Percentiles rank a stretch among this genome's conserved stretches.
phyloP scores from a whole-genome alignment of 257 asterid genomes.

The Plantago elongata region DNA sequence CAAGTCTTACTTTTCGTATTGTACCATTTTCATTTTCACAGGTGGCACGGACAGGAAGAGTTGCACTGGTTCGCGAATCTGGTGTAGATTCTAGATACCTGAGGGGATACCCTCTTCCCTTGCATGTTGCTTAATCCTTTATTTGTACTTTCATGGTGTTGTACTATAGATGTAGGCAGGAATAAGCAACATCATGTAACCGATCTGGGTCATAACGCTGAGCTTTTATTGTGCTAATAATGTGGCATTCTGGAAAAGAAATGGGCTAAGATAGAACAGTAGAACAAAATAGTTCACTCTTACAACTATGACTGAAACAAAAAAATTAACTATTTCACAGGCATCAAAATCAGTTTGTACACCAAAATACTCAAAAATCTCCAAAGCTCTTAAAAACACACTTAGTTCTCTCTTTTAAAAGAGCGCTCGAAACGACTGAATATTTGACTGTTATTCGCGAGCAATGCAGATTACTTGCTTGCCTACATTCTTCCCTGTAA shows the following conservation, averaged over 20 bases:
- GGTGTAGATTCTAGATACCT: slow-evolving; percentile 80
- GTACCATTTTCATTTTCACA: slow-evolving; percentile 15
- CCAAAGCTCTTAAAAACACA: not conserved
- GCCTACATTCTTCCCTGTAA: slow-evolving; percentile 56
- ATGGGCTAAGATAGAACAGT: too few relatives aligned
- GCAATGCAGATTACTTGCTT: slow-evolving; percentile 54
- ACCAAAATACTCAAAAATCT: too few relatives aligned
- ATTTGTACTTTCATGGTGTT: not conserved
- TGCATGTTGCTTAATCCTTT: slow-evolving; percentile 18
- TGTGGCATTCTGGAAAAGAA: too few relatives aligned
- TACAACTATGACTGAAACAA: too few relatives aligned
- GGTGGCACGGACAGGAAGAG: slow-evolving; percentile 93
- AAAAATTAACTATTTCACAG: too few relatives aligned
- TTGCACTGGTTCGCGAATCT: slow-evolving; percentile 71
- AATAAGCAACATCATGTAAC: too few relatives aligned
- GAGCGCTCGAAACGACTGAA: not conserved
- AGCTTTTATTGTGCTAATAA: too few relatives aligned
- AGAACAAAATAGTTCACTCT: too few relatives aligned
- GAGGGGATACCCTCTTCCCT: slow-evolving; percentile 61
- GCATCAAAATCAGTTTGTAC: too few relatives aligned
- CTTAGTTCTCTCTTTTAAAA: not conserved
- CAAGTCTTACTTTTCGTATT: not conserved
- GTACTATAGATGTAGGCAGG: not conserved
- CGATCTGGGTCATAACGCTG: too few relatives aligned
- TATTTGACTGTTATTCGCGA: not conserved